Evolutionary conservation across 371 early-diverging fungal species (phyloP).

Genomic region (Saksenaea oblongispora): DNA sequence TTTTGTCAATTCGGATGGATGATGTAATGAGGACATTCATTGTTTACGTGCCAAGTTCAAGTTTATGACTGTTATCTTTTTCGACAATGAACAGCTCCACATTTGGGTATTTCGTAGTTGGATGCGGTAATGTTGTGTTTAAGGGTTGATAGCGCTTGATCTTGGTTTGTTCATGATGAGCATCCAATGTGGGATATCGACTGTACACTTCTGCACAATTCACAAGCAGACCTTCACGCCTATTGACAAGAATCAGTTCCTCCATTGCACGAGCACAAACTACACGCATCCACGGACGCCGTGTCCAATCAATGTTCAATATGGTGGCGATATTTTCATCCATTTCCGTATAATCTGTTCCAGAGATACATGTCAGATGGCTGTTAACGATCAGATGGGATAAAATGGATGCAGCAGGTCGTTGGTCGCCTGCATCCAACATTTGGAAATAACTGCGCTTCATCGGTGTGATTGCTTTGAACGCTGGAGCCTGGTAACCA

Average conservation of each 20-base stretch:
- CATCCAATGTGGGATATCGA: conserved; percentile 12
- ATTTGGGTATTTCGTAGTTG: conserved; percentile 12
- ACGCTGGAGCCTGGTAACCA: conserved; percentile 1
- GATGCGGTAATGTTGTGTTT: conserved; percentile 11
- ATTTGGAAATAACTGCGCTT: conserved; percentile 8
- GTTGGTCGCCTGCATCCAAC: conserved; percentile 4
- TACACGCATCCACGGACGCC: conserved; percentile 11
- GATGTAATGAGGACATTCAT: conserved; percentile 26
- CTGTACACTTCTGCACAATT: conserved; percentile 23
- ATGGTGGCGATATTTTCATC: conserved; percentile 4
- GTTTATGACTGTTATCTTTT: conserved; percentile 16
- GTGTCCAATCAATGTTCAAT: conserved; percentile 12
- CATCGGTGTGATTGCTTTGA: conserved; percentile 6
- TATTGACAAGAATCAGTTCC: conserved; percentile 10
- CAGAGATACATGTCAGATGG: conserved; percentile 11
- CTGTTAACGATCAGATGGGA: not conserved
- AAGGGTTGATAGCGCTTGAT: conserved; percentile 13
- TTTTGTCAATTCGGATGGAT: conserved; percentile 18
- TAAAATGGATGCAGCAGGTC: conserved; percentile 4
- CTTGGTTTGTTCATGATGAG: conserved; percentile 11
- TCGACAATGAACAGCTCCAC: conserved; percentile 16
- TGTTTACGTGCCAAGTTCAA: conserved; percentile 25
- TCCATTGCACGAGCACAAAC: conserved; percentile 14
- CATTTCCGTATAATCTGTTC: conserved; percentile 11
- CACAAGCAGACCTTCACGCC: not conserved